Evolutionary conservation across 2,329 filamentous ascomycete genomes (phyloP).

Genomic region (Trichoderma sp.): DNA sequence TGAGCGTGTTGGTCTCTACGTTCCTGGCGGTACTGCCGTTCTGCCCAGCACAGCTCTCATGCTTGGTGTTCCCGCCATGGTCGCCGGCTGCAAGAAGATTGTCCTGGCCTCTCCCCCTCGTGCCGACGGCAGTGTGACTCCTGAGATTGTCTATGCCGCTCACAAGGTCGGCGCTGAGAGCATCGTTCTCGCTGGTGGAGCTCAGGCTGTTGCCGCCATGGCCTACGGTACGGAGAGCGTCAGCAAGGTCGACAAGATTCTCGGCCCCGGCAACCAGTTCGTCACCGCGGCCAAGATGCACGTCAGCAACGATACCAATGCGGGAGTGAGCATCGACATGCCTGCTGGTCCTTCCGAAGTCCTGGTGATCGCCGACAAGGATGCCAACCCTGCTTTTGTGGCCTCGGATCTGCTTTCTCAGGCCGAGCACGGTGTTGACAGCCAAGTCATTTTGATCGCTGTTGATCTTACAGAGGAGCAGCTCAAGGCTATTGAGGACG

Average conservation of each 20-base stretch:
- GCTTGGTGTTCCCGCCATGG: constrained; percentile 96
- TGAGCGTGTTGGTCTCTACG: constrained; percentile 92
- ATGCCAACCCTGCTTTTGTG: constrained; percentile 89
- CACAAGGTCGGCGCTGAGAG: constrained; percentile 96
- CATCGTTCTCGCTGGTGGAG: constrained; percentile 92
- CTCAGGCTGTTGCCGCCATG: constrained; percentile 93
- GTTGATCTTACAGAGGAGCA: constrained; percentile 72
- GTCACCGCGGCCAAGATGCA: constrained; percentile 99
- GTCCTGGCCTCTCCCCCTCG: constrained; percentile 90
- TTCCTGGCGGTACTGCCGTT: constrained; percentile 95
- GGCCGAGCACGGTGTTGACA: constrained; percentile 95
- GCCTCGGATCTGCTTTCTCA: constrained; percentile 92
- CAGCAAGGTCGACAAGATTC: constrained; percentile 96
- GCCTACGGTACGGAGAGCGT: constrained; percentile 95
- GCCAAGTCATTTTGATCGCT: constrained; percentile 88
- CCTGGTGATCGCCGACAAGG: constrained; percentile 87
- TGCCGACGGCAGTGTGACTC: constrained; percentile 83
- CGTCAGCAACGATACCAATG: constrained; percentile 94
- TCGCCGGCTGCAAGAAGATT: constrained; percentile 93
- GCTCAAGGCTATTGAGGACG: constrained; percentile 81
- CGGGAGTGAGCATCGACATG: constrained; percentile 96
- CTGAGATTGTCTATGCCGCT: constrained; percentile 95
- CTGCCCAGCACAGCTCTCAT: constrained; percentile 95
- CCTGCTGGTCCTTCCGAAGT: constrained; percentile 95
- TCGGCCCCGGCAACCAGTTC: constrained; percentile 96